Evolutionary conservation across 306 rosid species (phyloP).

Genomic region (Malus orientalis): DNA sequence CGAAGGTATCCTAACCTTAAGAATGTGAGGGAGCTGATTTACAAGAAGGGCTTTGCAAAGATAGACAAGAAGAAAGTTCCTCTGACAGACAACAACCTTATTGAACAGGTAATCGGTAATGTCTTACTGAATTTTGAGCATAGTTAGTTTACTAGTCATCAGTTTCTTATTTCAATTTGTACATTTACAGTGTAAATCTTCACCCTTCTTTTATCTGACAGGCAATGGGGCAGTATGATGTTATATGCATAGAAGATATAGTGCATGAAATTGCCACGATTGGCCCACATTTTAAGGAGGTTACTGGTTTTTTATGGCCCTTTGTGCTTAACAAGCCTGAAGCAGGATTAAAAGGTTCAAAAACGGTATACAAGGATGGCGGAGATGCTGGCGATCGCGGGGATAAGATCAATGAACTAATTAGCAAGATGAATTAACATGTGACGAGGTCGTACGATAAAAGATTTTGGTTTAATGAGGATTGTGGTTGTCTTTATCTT

Average conservation of each 20-base stretch:
- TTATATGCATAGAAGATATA: constrained; percentile 79
- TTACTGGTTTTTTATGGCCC: constrained; percentile 59
- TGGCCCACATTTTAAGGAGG: constrained; percentile 84
- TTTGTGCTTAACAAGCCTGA: constrained; percentile 63
- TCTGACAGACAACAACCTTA: constrained; percentile 71
- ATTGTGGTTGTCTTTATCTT: not conserved
- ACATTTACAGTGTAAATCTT: not conserved
- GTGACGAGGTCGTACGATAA: not conserved
- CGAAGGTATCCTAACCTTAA: constrained; percentile 74
- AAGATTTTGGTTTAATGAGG: constrained; percentile 2
- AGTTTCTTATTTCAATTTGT: not conserved
- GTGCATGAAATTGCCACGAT: constrained; percentile 64
- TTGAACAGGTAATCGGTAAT: constrained; percentile 55
- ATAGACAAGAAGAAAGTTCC: constrained; percentile 67
- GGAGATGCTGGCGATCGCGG: constrained; percentile 81
- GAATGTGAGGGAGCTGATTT: constrained; percentile 64
- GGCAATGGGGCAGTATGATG: constrained; percentile 63
- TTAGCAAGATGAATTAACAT: constrained; percentile 64
- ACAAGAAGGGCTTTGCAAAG: constrained; percentile 63
- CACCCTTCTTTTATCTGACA: constrained; percentile 13
- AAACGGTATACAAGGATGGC: constrained; percentile 50
- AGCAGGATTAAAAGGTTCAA: constrained; percentile 55
- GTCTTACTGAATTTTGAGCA: not conserved
- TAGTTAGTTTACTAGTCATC: no score
- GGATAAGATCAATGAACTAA: constrained; percentile 64